Evolutionary conservation across 1,284 basidiomycete genomes (phyloP), one percentile per base, ranked within the genome.

Genomic region (Fomitopsis pinicola): DNA sequence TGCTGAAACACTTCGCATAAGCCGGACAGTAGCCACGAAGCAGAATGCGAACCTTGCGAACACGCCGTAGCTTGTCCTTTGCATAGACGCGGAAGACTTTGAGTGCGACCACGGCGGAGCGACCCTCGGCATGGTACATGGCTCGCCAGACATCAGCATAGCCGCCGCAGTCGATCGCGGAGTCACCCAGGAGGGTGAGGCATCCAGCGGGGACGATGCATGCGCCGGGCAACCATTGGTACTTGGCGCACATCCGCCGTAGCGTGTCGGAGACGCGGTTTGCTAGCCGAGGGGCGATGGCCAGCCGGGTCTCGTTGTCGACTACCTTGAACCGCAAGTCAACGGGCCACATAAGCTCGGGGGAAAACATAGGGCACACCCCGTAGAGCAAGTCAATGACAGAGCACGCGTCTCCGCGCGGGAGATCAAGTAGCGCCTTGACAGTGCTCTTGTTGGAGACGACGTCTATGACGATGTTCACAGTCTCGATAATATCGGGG

Each of bases 141-240:
- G 40, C 55, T 3, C 33, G 55, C 55, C 55, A 57, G 19, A 57
- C 55, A 38, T 57, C 55, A 10, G 55, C 19, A 28, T 57, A 57
- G 38, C 55, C 55, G 10, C 55, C 55, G 26, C 55, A 42, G 30
- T 42, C 55, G 14, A 44, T 40, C 14, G 55, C 40, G n/a, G 17
- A 30, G 9, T 33, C 42, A 19, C 55, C 55, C 1, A 44, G 8
- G 42, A 57, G 14, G 40, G 22, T n/a, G 12, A 57, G 42, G 26
- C 40, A 3, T 2, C 42, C 55, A 3, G 28, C 26, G 10, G 38
- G n/a, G 26, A 57, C 42, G 14, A 45, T 57, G 30, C 55, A 57
- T 17, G 40, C 30, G 6, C 50, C 15, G n/a, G 50, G 50, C 30
- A 53, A n/a, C 30, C 50, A 53, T 12, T 53, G 26, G n/a, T 35